Conservation (phyloP, 768 basidiomycete genomes). For the Trametes punicea region DNA sequence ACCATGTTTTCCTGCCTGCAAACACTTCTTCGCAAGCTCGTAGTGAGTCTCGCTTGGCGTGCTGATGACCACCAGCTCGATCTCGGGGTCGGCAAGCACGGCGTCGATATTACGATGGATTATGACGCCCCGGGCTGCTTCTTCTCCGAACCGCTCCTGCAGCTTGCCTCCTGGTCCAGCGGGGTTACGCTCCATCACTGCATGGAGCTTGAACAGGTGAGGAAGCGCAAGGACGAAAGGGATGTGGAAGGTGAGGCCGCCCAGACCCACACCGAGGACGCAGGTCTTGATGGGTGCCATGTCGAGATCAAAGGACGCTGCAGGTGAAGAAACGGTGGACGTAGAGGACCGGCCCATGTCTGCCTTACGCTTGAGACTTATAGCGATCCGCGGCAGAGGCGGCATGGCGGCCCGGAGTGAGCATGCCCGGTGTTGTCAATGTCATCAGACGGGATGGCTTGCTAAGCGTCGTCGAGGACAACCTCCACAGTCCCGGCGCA, state of each 20-base stretch:
- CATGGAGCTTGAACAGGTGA: slow-evolving; percentile 62
- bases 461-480: slow-evolving; percentile 1
- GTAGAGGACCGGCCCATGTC: no score
- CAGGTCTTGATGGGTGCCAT: slow-evolving; percentile 58
- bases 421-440: background rate
- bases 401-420: slow-evolving; percentile 3
- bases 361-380: background rate
- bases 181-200: slow-evolving; percentile 76
- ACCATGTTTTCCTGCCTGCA: slow-evolving; percentile 76
- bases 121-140: slow-evolving; percentile 37
- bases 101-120: slow-evolving; percentile 60
- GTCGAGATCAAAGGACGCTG: background rate
- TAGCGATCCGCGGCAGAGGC: background rate
- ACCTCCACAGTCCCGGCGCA: background rate
- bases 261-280: slow-evolving; percentile 73
- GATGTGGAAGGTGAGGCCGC: slow-evolving; percentile 75
- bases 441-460: background rate
- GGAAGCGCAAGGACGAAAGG: slow-evolving; percentile 76
- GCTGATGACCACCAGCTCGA: slow-evolving; percentile 66
- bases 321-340: background rate
- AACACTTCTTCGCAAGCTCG: slow-evolving; percentile 56
- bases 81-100: slow-evolving; percentile 56
- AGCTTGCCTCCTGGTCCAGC: slow-evolving; percentile 58
- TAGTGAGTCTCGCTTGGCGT: slow-evolving; percentile 79
- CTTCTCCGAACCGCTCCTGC: slow-evolving; percentile 58